A percentile compares a stretch with the other conserved stretches of the same genome.
phyloP scores from a whole-genome alignment of 768 basidiomycete species.

The Chalciporus piperatus region DNA sequence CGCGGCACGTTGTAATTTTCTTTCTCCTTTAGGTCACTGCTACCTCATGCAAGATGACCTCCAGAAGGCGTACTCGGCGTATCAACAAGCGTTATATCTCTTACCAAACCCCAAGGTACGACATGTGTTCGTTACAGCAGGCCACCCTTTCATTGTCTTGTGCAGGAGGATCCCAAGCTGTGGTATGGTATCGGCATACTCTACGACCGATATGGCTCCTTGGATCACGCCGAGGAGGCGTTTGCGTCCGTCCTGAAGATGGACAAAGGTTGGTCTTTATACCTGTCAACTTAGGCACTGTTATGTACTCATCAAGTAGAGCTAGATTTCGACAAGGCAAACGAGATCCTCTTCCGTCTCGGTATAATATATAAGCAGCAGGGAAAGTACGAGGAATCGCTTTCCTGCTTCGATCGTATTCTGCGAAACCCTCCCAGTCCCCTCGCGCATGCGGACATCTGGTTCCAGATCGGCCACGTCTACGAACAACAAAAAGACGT shows the following conservation, averaged over 20 bases:
- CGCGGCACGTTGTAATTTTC: constrained; percentile 13
- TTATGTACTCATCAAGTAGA: constrained; percentile 32
- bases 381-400: constrained; percentile 83
- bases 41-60: constrained; percentile 99
- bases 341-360: constrained; percentile 96
- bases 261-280: constrained; percentile 76
- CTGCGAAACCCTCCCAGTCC: constrained; percentile 94
- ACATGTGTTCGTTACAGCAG: not conserved
- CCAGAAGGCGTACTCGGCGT: constrained; percentile 97
- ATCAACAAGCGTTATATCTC: constrained; percentile 96
- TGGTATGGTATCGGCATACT: constrained; percentile 99
- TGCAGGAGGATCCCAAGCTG: constrained; percentile 89
- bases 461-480: constrained; percentile 99
- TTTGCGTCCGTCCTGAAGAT: constrained; percentile 94
- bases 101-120: constrained; percentile 91
- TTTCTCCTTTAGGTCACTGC: constrained; percentile 69
- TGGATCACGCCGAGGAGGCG: constrained; percentile 99
- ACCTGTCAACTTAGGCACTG: not conserved
- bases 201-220: constrained; percentile 96
- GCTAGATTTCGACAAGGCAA: constrained; percentile 94
- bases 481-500: constrained; percentile 98
- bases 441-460: constrained; percentile 95
- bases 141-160: constrained; percentile 7
- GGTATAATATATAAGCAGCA: constrained; percentile 99
- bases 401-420: constrained; percentile 95